Percentiles rank a stretch among this genome's conserved stretches.
phyloP scores from a whole-genome alignment of 164 flowering plant species.

The Cinnamomum chago region DNA sequence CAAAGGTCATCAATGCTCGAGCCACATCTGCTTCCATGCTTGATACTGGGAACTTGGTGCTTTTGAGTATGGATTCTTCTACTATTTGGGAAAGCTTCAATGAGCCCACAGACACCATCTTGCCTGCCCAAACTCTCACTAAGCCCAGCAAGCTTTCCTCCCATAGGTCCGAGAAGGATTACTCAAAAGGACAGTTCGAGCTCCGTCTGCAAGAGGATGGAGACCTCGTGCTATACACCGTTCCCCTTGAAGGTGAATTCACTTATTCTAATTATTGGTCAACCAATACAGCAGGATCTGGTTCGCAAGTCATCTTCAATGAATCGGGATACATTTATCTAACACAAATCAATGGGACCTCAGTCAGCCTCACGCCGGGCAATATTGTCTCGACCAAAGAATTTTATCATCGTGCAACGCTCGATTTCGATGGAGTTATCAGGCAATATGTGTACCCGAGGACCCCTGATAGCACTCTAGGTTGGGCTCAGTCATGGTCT shows the following conservation, averaged over 20 bases:
- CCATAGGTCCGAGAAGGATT: slow-evolving; percentile 15
- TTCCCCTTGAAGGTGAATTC: background rate
- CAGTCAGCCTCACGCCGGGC: slow-evolving; percentile 14
- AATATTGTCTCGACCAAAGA: background rate
- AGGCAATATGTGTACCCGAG: slow-evolving; percentile 30
- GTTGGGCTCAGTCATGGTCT: slow-evolving; percentile 2
- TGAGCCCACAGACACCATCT: slow-evolving; percentile 36
- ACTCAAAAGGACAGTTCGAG: slow-evolving; percentile 16
- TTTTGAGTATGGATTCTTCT: background rate
- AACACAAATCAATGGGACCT: background rate
- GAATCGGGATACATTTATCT: slow-evolving; percentile 29
- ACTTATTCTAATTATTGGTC: background rate
- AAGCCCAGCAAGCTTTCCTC: slow-evolving; percentile 8
- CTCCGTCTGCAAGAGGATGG: slow-evolving; percentile 19
- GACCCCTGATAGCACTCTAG: background rate
- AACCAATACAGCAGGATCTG: background rate
- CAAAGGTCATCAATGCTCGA: background rate
- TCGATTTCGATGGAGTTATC: slow-evolving; percentile 47
- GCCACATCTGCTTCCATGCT: slow-evolving; percentile 35
- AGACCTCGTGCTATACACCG: slow-evolving; percentile 27
- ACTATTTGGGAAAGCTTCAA: slow-evolving; percentile 32
- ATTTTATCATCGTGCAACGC: slow-evolving; percentile 32
- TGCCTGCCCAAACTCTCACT: slow-evolving; percentile 26
- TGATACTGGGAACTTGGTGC: slow-evolving; percentile 41
- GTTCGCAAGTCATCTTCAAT: slow-evolving; percentile 26